These are phyloP conservation scores for Leishmania mexicana DNA, from an alignment of 208 protist genomes.

Conservation along the genomic window DNA sequence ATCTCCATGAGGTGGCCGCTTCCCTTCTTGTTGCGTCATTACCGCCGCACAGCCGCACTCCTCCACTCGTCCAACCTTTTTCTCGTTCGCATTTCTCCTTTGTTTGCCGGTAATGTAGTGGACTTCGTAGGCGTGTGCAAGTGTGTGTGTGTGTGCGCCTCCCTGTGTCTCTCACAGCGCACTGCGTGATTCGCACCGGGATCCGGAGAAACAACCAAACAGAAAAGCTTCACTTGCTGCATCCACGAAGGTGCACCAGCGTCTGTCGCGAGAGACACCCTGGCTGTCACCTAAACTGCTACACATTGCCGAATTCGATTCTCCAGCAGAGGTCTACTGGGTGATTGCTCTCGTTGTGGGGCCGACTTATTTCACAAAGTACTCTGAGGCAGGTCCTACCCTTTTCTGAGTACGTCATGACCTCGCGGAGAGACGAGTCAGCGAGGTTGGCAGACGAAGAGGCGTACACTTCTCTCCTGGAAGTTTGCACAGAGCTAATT, in stretches of 20 bases:
- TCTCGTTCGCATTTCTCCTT: neutral
- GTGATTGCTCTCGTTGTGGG: neutral
- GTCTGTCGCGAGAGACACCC: neutral
- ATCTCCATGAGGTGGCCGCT: neutral
- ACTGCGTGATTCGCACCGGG: neutral
- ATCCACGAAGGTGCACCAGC: neutral
- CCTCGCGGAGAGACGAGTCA: neutral
- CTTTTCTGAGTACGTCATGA: neutral
- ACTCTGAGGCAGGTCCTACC: neutral
- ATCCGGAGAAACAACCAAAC: neutral
- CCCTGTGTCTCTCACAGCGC: neutral
- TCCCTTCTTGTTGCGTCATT: neutral
- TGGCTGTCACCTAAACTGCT: neutral
- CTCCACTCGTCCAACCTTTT: neutral
- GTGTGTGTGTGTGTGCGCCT: neutral
- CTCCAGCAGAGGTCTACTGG: neutral
- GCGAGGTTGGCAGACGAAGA: slow-evolving; percentile 23
- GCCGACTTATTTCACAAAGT: neutral
- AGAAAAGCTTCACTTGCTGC: neutral
- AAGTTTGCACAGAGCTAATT: slow-evolving; percentile 39
- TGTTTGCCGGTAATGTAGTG: neutral
- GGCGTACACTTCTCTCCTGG: slow-evolving; percentile 26
- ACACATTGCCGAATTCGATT: neutral
- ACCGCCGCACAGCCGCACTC: neutral
- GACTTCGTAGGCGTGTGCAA: neutral